Conservation (phyloP, 2,329 filamentous ascomycete species). For the Diaporthe citriasiana region DNA sequence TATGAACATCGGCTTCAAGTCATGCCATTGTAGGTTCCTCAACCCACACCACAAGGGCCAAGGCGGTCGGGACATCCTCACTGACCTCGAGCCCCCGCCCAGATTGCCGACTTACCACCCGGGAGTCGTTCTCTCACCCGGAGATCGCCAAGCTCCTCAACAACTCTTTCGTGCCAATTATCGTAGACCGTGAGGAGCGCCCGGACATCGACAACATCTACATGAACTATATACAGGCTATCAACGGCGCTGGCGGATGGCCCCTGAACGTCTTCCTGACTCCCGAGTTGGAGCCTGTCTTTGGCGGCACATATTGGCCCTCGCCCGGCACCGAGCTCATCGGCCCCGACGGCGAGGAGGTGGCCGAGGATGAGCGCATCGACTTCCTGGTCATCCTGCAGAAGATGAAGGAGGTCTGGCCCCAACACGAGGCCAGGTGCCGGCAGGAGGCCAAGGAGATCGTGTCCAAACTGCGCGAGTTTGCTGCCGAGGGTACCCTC, state of each 20-base stretch:
- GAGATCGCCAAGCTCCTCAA: constrained; percentile 88
- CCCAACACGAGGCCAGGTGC: constrained; percentile 85
- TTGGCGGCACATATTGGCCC: constrained; percentile 97
- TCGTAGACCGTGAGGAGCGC: constrained; percentile 93
- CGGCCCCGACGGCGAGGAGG: constrained; percentile 58
- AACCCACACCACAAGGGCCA: not conserved
- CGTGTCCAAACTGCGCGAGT: constrained; percentile 83
- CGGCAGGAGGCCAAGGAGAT: constrained; percentile 88
- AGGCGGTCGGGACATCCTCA: not conserved
- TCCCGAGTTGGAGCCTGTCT: constrained; percentile 91
- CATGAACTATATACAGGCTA: constrained; percentile 98
- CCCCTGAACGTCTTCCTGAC: constrained; percentile 97
- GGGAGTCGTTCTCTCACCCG: constrained; percentile 89
- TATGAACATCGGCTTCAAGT: constrained; percentile 93
- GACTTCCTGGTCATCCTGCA: constrained; percentile 86
- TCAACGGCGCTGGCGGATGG: constrained; percentile 92
- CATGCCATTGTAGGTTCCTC: constrained; percentile 85
- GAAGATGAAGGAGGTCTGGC: constrained; percentile 83
- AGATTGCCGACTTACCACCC: constrained; percentile 92
- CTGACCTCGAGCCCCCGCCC: constrained; percentile 3
- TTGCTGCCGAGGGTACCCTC: constrained; percentile 88
- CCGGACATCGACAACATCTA: constrained; percentile 96
- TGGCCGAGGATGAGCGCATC: constrained; percentile 69
- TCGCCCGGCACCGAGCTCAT: constrained; percentile 74
- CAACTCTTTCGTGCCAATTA: constrained; percentile 88